phyloP scores from a whole-genome alignment of 805 yeast genomes.

The Millerozyma acaciae region DNA sequence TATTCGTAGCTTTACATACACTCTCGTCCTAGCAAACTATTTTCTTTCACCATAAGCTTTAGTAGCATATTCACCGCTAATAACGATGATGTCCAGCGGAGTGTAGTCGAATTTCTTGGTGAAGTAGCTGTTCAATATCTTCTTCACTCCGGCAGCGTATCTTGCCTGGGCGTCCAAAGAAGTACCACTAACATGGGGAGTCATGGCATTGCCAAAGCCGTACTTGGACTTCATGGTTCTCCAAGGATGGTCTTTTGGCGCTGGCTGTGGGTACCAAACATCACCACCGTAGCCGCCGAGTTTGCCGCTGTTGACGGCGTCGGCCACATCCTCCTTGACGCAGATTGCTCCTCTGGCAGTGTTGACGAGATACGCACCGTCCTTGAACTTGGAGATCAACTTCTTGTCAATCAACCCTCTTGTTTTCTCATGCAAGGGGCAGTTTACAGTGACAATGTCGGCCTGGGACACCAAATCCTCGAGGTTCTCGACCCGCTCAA shows the following conservation, averaged over 20 bases:
- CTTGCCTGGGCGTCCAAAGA: slow-evolving; percentile 76
- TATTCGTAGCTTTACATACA: too few relatives aligned
- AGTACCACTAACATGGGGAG: slow-evolving; percentile 78
- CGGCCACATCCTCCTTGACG: slow-evolving; percentile 70
- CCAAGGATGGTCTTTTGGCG: slow-evolving; percentile 77
- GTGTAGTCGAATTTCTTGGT: slow-evolving; percentile 61
- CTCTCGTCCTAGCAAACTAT: slow-evolving; percentile 6
- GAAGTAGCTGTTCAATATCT: slow-evolving; percentile 61
- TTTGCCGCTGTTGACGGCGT: slow-evolving; percentile 64
- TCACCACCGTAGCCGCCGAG: slow-evolving; percentile 81
- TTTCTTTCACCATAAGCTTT: slow-evolving; percentile 60
- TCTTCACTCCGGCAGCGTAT: slow-evolving; percentile 66
- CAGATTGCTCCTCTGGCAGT: slow-evolving; percentile 83
- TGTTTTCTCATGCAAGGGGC: slow-evolving; percentile 72
- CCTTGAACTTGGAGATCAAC: slow-evolving; percentile 63
- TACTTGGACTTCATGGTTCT: slow-evolving; percentile 59
- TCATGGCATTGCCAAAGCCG: slow-evolving; percentile 81
- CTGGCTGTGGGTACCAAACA: slow-evolving; percentile 84
- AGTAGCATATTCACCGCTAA: slow-evolving; percentile 69
- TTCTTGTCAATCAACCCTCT: slow-evolving; percentile 65
- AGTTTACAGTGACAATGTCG: slow-evolving; percentile 72
- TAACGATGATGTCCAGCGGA: slow-evolving; percentile 72
- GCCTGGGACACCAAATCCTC: slow-evolving; percentile 65
- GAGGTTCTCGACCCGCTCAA: slow-evolving; percentile 54
- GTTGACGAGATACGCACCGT: slow-evolving; percentile 70